A percentile compares a stretch with the other conserved stretches of the same genome.
Evolutionary conservation across 179 eudicot genomes (phyloP).

Genomic region (Carnegiea gigantea): DNA sequence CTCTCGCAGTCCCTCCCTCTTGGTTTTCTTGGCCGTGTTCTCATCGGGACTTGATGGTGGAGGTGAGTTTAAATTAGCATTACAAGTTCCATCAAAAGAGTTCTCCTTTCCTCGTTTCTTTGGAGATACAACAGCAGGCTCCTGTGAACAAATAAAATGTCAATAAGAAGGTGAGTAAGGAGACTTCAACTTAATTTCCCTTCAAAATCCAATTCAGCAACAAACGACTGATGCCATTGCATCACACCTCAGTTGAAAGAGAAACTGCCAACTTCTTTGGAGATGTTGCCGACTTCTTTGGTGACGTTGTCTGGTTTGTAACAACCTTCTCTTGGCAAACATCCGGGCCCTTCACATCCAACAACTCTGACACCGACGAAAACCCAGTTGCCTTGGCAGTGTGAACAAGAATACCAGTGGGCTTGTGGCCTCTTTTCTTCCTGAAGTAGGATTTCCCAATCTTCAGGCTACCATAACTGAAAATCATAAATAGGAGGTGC

Average conservation of each 20-base stretch:
- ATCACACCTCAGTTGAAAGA: conserved; percentile 29
- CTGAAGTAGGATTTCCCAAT: conserved; percentile 31
- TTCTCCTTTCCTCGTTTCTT: conserved; percentile 52
- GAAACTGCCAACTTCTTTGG: conserved; percentile 12
- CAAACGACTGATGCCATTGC: not conserved
- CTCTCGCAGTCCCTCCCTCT: conserved; percentile 17
- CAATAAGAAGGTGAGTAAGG: conserved; percentile 4
- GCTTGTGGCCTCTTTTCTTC: conserved; percentile 67
- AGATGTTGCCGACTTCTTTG: not conserved
- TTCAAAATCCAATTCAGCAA: not conserved
- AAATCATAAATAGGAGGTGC: conserved; percentile 1
- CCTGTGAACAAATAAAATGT: conserved; percentile 34
- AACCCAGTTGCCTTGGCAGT: conserved; percentile 70
- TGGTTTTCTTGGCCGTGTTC: conserved; percentile 37
- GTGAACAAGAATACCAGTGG: conserved; percentile 60
- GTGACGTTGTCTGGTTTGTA: conserved; percentile 17
- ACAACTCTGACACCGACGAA: conserved; percentile 64
- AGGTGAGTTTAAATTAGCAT: conserved; percentile 28
- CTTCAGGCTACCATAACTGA: not conserved
- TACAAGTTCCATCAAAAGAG: conserved; percentile 35
- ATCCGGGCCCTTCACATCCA: conserved; percentile 45
- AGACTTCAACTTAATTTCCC: not conserved
- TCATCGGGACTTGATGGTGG: conserved; percentile 22
- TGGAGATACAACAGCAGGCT: conserved; percentile 31
- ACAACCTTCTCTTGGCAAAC: conserved; percentile 27